Base-by-base conservation (phyloP, 163 green algal genomes). In the Scenedesmus sp. region DNA sequence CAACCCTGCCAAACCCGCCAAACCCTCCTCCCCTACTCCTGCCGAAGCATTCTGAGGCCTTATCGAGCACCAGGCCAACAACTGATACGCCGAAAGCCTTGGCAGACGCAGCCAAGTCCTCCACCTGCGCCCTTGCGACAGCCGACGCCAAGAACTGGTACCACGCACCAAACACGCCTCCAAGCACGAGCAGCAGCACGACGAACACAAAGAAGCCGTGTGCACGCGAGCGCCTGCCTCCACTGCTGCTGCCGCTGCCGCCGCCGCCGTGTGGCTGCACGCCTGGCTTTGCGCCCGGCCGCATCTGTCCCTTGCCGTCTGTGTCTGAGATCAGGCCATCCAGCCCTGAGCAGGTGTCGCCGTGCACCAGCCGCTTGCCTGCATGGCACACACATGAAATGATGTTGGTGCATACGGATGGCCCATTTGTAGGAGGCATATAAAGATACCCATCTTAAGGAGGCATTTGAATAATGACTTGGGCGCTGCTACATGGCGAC, bases 311-410 rank as follows among this genome's bases (percentile, higher is more conserved):
- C 87, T 92, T 90, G 80, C 94, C 94, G 70, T 95, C 92, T 16
- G 94, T 95, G 82, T 96, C 93, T 26, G 65, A 5, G 70, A 95
- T 95, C 68, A 95, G 49, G 15, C 18, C 44, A 24, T 91, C 85
- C 0, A 92, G 33, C 42, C 90, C 91, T 24, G 26, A 59, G 91
- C 94, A 96, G 44, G 87, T 43, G 83, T 96, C 94, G 0, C 88
- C 88, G 68, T 95, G 93, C 83, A 96, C 91, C 13, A 94, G 61
- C 7, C 94, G 91, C 56, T 84, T 83, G 37, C 92, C 92, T 5
- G 82, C 79, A 76, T 40, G 30, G 1, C 65, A 7, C 65, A 76
- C 35, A 43, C 7, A 15, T 37, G 30, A 15, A 46, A n/a, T n/a
- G n/a, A n/a, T n/a, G n/a, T n/a, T n/a, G n/a, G n/a, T n/a, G n/a